phyloP scores from a whole-genome alignment of 2,329 filamentous ascomycete species.

The Stemphylium beticola region DNA sequence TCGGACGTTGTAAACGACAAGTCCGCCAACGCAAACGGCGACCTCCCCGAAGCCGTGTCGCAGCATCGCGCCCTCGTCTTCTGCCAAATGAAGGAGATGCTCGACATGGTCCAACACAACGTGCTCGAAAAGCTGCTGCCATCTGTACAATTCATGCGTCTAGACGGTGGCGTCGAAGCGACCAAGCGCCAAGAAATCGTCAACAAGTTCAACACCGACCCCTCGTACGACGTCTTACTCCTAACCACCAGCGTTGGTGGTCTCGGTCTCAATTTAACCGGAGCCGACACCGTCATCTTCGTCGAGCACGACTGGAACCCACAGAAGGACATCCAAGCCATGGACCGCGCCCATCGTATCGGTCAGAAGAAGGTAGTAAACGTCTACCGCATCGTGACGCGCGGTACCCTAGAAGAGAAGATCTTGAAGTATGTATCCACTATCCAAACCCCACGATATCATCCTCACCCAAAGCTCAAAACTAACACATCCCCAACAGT shows the following conservation, averaged over 20 bases:
- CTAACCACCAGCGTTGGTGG: slow-evolving; percentile 95
- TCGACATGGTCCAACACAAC: slow-evolving; percentile 96
- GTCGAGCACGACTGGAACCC: slow-evolving; percentile 99
- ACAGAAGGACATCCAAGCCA: slow-evolving; percentile 96
- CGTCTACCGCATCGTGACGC: slow-evolving; percentile 94
- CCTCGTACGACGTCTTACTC: slow-evolving; percentile 91
- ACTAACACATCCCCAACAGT: slow-evolving; percentile 54
- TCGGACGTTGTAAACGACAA: slow-evolving; percentile 50
- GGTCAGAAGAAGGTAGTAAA: slow-evolving; percentile 99
- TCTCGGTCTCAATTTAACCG: slow-evolving; percentile 91
- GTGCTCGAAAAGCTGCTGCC: slow-evolving; percentile 91
- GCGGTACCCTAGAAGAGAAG: slow-evolving; percentile 97
- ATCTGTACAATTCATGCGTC: slow-evolving; percentile 87
- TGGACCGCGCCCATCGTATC: slow-evolving; percentile 98
- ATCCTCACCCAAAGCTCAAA: not conserved
- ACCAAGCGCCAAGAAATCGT: slow-evolving; percentile 96
- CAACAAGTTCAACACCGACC: slow-evolving; percentile 98
- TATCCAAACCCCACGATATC: too few relatives aligned
- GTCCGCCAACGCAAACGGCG: slow-evolving; percentile 56
- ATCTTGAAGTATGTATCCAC: slow-evolving; percentile 72
- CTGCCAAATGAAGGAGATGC: slow-evolving; percentile 99
- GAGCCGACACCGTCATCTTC: slow-evolving; percentile 98
- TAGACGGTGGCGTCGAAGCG: slow-evolving; percentile 92
- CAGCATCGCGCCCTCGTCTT: slow-evolving; percentile 96
- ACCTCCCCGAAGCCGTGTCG: slow-evolving; percentile 81